Percentiles rank a stretch among this genome's conserved stretches.
Conservation (phyloP, 352 stramenopile genomes). For the Globisporangium paddicum region DNA sequence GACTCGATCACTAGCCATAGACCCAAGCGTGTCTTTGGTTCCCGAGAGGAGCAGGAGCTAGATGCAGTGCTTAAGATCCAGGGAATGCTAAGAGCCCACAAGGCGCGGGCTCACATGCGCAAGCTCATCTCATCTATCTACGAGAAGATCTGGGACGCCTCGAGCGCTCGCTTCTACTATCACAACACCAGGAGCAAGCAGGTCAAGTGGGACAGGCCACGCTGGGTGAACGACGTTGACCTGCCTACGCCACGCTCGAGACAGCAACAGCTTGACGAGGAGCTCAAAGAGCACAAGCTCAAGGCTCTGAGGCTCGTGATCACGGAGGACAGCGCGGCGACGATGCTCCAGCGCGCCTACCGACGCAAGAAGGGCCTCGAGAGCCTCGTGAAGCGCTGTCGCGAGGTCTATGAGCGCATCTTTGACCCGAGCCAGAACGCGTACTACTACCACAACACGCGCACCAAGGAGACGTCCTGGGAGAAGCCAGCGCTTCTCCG, state of each 20-base stretch:
- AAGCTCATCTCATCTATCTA: constrained; percentile 66
- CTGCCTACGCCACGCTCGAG: constrained; percentile 51
- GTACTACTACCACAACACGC: constrained; percentile 83
- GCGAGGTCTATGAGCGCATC: constrained; percentile 62
- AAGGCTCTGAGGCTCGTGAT: constrained; percentile 8
- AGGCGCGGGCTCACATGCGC: constrained; percentile 44
- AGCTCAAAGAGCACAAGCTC: constrained; percentile 1
- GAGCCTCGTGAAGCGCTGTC: constrained; percentile 35
- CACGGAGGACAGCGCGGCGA: constrained; percentile 33
- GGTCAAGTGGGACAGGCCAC: constrained; percentile 66
- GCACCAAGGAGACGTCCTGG: constrained; percentile 64
- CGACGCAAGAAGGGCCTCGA: constrained; percentile 40
- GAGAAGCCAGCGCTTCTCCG: constrained; percentile 56
- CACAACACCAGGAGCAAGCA: constrained; percentile 68
- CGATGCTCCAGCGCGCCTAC: constrained; percentile 56
- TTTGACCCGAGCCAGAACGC: constrained; percentile 42
- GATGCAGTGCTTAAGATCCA: constrained; percentile 42
- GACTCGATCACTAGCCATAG: not conserved
- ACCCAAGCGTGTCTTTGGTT: constrained; percentile 12
- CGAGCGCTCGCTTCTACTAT: constrained; percentile 59
- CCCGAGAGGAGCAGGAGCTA: constrained; percentile 21
- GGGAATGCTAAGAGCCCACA: constrained; percentile 46
- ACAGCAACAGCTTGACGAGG: constrained; percentile 5
- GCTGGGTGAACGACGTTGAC: constrained; percentile 60
- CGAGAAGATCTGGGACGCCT: constrained; percentile 72